Percentiles rank a stretch among this genome's conserved stretches.
These are phyloP conservation scores for Allomyces arbusculus DNA, from an alignment of 192 early-diverging fungal genomes.

Conservation along the genomic window DNA sequence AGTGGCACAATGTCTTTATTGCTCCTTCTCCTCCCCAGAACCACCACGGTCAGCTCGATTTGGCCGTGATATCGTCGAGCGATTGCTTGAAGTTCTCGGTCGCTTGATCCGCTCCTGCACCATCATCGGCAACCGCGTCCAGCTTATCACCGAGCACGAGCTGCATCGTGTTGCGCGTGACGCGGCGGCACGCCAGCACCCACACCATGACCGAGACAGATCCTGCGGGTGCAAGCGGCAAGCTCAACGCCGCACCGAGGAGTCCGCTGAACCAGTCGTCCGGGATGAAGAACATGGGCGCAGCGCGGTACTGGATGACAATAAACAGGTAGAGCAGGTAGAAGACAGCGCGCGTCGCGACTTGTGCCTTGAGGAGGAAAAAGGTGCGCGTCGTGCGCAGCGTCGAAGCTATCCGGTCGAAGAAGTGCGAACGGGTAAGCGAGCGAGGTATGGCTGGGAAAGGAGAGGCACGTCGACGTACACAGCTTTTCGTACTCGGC, in stretches of 20 bases:
- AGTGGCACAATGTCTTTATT: too few relatives aligned
- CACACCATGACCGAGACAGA: not conserved
- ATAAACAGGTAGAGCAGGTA: not conserved
- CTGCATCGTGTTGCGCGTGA: not conserved
- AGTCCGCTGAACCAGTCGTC: not conserved
- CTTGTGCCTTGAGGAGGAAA: not conserved
- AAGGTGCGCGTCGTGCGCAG: not conserved
- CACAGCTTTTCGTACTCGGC: conserved; percentile 45
- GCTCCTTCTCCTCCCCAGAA: too few relatives aligned
- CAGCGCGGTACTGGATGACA: not conserved
- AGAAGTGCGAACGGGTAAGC: not conserved
- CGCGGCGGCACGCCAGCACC: not conserved
- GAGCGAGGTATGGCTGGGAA: not conserved
- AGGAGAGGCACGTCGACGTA: conserved; percentile 10
- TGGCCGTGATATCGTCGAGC: too few relatives aligned
- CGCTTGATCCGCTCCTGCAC: not conserved
- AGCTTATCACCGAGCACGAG: not conserved
- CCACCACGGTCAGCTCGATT: too few relatives aligned
- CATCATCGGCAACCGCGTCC: not conserved
- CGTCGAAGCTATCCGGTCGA: not conserved
- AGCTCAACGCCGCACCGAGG: not conserved
- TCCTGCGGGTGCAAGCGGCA: not conserved
- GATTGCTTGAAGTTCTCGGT: too few relatives aligned
- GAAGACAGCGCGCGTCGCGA: not conserved
- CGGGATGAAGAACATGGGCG: not conserved